Evolutionary conservation across 495 filamentous ascomycete species (phyloP).

Genomic region (Xylaria castorea): DNA sequence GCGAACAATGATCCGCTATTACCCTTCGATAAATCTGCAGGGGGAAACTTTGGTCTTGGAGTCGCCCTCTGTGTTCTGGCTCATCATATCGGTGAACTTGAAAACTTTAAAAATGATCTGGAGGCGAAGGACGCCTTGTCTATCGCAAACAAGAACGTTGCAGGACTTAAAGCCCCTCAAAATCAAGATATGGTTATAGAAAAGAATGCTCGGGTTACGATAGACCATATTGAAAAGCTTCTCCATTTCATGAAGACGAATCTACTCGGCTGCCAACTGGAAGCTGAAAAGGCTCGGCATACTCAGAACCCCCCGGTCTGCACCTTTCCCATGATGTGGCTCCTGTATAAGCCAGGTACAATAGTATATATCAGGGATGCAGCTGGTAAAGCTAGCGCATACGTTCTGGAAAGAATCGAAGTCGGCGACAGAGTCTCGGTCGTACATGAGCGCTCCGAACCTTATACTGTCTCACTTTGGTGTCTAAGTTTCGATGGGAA

Average conservation of each 20-base stretch:
- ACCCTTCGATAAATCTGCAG: neutral
- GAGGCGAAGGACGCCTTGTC: neutral
- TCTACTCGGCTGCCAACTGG: neutral
- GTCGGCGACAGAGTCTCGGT: neutral
- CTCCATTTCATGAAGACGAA: neutral
- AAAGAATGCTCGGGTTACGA: neutral
- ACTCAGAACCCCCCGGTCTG: neutral
- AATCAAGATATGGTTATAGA: too few species aligned
- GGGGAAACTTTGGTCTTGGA: neutral
- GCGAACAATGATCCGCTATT: neutral
- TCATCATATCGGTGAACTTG: neutral
- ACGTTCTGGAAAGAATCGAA: neutral
- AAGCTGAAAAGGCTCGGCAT: neutral
- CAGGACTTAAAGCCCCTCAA: neutral
- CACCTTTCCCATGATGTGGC: neutral
- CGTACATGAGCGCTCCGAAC: neutral
- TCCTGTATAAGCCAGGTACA: neutral
- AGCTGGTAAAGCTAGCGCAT: neutral
- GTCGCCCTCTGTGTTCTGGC: neutral
- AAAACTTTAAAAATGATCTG: neutral
- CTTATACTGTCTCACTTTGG: neutral
- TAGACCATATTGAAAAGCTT: neutral
- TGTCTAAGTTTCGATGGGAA: neutral
- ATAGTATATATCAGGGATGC: neutral
- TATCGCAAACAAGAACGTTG: neutral